phyloP scores from a whole-genome alignment of 179 eudicot species.

The Spergularia azorica region DNA sequence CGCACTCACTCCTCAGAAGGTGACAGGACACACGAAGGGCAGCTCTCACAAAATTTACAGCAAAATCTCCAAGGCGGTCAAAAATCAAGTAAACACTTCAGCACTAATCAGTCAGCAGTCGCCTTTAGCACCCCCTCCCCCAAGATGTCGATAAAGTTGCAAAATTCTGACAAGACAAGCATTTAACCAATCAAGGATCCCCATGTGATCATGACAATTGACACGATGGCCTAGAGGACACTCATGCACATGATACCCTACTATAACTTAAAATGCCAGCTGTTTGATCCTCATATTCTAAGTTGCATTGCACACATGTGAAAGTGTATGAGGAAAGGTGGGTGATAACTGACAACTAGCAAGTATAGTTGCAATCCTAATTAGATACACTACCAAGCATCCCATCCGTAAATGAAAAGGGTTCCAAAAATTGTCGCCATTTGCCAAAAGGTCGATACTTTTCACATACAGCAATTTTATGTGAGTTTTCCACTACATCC shows the following conservation, averaged over 20 bases:
- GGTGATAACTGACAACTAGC: too few species aligned
- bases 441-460: background rate
- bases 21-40: background rate
- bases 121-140: background rate
- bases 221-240: background rate
- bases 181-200: background rate
- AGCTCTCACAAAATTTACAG: background rate
- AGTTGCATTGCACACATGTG: too few species aligned
- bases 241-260: background rate
- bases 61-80: too few species aligned
- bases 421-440: background rate
- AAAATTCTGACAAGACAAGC: too few species aligned
- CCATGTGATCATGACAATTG: too few species aligned
- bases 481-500: background rate
- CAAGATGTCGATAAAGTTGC: too few species aligned
- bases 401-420: background rate
- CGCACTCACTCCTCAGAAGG: background rate
- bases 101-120: background rate
- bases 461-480: background rate
- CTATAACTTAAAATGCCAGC: background rate
- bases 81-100: background rate
- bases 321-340: too few species aligned
- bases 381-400: background rate
- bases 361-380: too few species aligned
- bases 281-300: background rate